These are phyloP conservation scores for Diospyros kaki DNA, from an alignment of 148 eudicot genomes.

Conservation along the genomic window DNA sequence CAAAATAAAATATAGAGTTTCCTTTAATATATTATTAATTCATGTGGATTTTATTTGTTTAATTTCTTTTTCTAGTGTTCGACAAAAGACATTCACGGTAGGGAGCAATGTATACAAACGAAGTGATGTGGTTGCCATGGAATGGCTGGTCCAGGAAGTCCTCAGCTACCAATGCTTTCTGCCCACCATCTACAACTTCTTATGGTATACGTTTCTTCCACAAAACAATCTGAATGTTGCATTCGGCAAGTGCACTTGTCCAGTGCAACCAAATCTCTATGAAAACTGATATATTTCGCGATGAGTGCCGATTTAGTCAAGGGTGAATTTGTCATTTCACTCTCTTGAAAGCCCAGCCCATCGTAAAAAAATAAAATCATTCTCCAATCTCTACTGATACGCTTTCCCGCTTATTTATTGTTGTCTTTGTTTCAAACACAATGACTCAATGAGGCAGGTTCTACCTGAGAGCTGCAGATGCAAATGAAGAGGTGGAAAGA, in stretches of 20 bases:
- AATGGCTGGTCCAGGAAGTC: constrained; percentile 91
- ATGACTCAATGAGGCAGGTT: constrained; percentile 50
- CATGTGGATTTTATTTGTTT: constrained; percentile 5
- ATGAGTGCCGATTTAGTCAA: no score
- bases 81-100: constrained; percentile 50
- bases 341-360: no score
- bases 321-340: no score
- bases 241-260: background rate
- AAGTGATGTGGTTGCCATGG: constrained; percentile 96
- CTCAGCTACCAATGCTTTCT: constrained; percentile 77
- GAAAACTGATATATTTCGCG: background rate
- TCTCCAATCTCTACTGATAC: background rate
- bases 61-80: constrained; percentile 42
- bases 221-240: background rate
- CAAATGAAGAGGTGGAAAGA: constrained; percentile 57
- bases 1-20: no score
- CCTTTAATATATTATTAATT: background rate
- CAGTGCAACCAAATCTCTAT: background rate
- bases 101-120: constrained; percentile 57
- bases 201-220: constrained; percentile 45
- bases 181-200: constrained; percentile 80
- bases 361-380: no score
- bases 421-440: background rate
- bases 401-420: background rate
- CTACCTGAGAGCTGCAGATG: constrained; percentile 82